Conservation (phyloP, 192 early-diverging fungal species). For the Coemansia sp. region DNA sequence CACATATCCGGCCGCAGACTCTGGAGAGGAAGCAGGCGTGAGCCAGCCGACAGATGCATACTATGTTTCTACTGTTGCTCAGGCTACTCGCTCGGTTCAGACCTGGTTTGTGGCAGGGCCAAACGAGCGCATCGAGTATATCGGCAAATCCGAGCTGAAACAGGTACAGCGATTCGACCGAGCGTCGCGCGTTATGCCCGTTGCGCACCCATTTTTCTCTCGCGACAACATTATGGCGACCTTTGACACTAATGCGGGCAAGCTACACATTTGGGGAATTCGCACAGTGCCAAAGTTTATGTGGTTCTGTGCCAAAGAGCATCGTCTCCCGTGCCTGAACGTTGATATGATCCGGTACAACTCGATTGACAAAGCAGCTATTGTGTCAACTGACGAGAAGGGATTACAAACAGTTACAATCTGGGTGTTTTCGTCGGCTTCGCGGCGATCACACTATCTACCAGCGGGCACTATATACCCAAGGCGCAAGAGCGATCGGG, state of each 20-base stretch:
- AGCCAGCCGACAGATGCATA: slow-evolving; percentile 16
- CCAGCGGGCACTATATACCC: slow-evolving; percentile 54
- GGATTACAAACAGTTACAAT: slow-evolving; percentile 45
- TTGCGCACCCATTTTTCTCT: slow-evolving; percentile 46
- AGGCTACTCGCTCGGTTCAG: slow-evolving; percentile 24
- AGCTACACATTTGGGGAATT: slow-evolving; percentile 52
- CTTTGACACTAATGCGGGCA: slow-evolving; percentile 41
- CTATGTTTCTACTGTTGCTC: slow-evolving; percentile 40
- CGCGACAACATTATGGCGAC: slow-evolving; percentile 54
- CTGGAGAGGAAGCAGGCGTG: neutral
- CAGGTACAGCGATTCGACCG: slow-evolving; percentile 29
- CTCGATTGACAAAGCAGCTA: slow-evolving; percentile 56
- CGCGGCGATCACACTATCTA: slow-evolving; percentile 49
- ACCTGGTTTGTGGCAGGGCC: slow-evolving; percentile 36
- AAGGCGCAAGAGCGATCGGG: slow-evolving; percentile 27
- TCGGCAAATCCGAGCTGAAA: slow-evolving; percentile 18
- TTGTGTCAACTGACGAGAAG: slow-evolving; percentile 39
- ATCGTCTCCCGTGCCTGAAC: slow-evolving; percentile 44
- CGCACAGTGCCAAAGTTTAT: slow-evolving; percentile 23
- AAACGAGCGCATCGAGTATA: slow-evolving; percentile 13
- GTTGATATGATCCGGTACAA: slow-evolving; percentile 56
- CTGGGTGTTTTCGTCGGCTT: slow-evolving; percentile 57
- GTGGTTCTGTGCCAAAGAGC: slow-evolving; percentile 55
- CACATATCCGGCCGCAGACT: slow-evolving; percentile 26
- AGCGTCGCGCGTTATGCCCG: slow-evolving; percentile 53